A percentile compares a stretch with the other conserved stretches of the same genome.
phyloP scores from a whole-genome alignment of 2,329 filamentous ascomycete species.

The Fusarium lateritium region DNA sequence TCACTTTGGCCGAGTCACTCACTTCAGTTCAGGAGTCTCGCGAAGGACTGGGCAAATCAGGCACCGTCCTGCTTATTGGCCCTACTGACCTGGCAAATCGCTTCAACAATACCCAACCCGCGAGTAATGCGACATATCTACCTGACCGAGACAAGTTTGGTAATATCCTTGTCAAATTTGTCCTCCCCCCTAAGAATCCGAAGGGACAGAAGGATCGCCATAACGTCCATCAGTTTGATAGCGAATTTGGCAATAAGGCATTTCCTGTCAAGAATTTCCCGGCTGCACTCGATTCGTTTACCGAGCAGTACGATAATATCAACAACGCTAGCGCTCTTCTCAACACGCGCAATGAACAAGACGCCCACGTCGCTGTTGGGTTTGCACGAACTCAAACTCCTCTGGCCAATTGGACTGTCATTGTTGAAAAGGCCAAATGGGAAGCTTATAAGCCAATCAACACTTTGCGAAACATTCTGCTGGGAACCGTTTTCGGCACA shows the following conservation, averaged over 20 bases:
- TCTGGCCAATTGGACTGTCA: constrained; percentile 84
- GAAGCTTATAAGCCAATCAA: constrained; percentile 85
- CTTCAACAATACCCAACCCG: constrained; percentile 63
- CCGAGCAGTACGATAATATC: constrained; percentile 61
- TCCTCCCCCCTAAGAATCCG: constrained; percentile 69
- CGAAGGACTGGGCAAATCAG: constrained; percentile 80
- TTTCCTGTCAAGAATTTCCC: constrained; percentile 76
- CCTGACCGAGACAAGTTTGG: constrained; percentile 58
- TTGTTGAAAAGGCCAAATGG: constrained; percentile 81
- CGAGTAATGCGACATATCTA: constrained; percentile 63
- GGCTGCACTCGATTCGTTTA: constrained; percentile 73
- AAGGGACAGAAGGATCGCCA: constrained; percentile 64
- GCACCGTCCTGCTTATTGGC: constrained; percentile 79
- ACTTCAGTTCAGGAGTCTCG: constrained; percentile 72
- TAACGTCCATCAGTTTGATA: constrained; percentile 47
- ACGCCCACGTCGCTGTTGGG: constrained; percentile 80
- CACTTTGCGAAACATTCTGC: constrained; percentile 82
- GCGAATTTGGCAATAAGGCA: constrained; percentile 60
- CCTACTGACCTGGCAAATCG: constrained; percentile 77
- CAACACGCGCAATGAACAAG: constrained; percentile 80
- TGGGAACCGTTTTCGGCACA: constrained; percentile 89
- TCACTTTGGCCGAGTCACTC: constrained; percentile 78
- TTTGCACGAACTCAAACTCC: constrained; percentile 78
- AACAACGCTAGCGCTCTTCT: constrained; percentile 80
- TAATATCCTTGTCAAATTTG: constrained; percentile 67